These are phyloP conservation scores for Monilinia fructigena DNA, from an alignment of 2,329 filamentous ascomycete genomes.

Conservation along the genomic window DNA sequence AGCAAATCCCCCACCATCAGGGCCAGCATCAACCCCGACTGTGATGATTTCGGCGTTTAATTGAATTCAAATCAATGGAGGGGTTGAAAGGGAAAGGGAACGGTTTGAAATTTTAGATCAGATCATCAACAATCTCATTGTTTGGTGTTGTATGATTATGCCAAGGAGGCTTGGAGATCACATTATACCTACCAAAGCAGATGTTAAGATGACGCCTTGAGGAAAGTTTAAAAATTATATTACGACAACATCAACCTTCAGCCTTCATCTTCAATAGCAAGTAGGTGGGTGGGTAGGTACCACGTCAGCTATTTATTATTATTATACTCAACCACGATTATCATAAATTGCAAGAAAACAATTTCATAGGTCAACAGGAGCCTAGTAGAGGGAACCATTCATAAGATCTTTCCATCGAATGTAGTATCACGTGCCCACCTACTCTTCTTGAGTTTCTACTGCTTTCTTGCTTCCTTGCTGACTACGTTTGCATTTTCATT, in stretches of 20 bases:
- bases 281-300: slow-evolving; percentile 8
- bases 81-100: background rate
- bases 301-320: slow-evolving; percentile 8
- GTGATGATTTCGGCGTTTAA: slow-evolving; percentile 2
- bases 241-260: slow-evolving; percentile 5
- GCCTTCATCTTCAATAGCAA: background rate
- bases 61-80: slow-evolving; percentile 8
- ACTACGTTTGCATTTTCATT: background rate
- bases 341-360: background rate
- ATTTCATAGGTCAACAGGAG: background rate
- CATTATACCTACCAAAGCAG: background rate
- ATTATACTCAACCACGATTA: background rate
- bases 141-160: background rate
- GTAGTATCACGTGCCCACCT: background rate
- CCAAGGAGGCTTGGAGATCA: slow-evolving; percentile 3
- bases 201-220: slow-evolving; percentile 1
- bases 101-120: background rate
- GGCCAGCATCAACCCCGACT: slow-evolving; percentile 18
- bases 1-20: slow-evolving; percentile 9
- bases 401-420: background rate
- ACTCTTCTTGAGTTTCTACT: background rate
- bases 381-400: background rate
- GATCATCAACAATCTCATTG: slow-evolving; percentile 12
- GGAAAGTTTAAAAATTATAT: background rate
- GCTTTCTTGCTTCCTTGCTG: background rate